These are phyloP conservation scores for Spathaspora boniae DNA, from an alignment of 805 yeast genomes.

Conservation along the genomic window DNA sequence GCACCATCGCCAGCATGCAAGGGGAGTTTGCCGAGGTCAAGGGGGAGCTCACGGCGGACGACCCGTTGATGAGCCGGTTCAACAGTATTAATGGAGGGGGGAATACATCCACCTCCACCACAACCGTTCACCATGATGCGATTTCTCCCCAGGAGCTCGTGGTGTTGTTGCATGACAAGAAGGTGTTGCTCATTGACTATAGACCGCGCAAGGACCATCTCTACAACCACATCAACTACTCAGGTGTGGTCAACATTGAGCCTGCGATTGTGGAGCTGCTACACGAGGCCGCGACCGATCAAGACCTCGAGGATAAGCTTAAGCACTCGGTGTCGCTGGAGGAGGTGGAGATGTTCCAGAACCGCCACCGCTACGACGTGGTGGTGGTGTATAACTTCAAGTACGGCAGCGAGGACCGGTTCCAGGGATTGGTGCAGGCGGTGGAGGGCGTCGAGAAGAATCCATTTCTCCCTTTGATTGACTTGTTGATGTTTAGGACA, in stretches of 20 bases:
- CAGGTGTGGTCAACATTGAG: slow-evolving; percentile 68
- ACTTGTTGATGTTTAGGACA: slow-evolving; percentile 27
- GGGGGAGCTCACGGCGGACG: neutral
- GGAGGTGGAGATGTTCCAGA: slow-evolving; percentile 53
- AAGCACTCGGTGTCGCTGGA: slow-evolving; percentile 44
- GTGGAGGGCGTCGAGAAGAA: slow-evolving; percentile 39
- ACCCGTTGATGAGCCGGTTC: slow-evolving; percentile 4
- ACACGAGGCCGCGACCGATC: slow-evolving; percentile 48
- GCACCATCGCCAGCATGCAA: slow-evolving; percentile 15
- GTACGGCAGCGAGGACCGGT: slow-evolving; percentile 31
- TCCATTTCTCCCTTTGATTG: slow-evolving; percentile 51
- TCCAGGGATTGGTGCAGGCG: slow-evolving; percentile 35
- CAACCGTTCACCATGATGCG: slow-evolving; percentile 9
- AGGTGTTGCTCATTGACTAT: slow-evolving; percentile 65
- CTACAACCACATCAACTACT: slow-evolving; percentile 57
- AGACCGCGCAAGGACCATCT: slow-evolving; percentile 60
- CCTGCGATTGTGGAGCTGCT: slow-evolving; percentile 40
- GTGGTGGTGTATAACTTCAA: slow-evolving; percentile 62
- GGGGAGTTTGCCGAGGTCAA: slow-evolving; percentile 9
- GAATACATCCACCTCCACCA: neutral
- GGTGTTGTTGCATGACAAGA: slow-evolving; percentile 7
- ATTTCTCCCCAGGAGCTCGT: slow-evolving; percentile 19
- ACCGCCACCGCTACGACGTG: slow-evolving; percentile 54
- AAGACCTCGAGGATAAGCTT: slow-evolving; percentile 64
- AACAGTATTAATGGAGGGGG: slow-evolving; percentile 1